phyloP scores from a whole-genome alignment of 352 stramenopile genomes.

The Phytophthora crassamura region DNA sequence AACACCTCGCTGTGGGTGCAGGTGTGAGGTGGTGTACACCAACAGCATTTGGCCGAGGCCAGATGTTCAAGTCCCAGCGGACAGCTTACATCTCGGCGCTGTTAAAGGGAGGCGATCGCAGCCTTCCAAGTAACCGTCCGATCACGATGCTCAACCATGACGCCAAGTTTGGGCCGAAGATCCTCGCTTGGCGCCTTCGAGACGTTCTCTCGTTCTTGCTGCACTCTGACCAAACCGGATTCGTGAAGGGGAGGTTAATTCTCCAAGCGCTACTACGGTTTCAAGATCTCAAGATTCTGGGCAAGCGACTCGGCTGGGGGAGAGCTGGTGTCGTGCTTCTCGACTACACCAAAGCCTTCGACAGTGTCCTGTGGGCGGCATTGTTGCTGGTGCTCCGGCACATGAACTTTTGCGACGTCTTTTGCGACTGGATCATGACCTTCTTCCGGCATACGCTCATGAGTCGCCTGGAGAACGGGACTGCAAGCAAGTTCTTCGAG shows the following conservation, averaged over 20 bases:
- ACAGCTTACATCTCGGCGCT: slow-evolving; percentile 17
- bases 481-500: slow-evolving; percentile 13
- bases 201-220: slow-evolving; percentile 1
- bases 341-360: slow-evolving; percentile 27
- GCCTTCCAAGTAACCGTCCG: slow-evolving; percentile 3
- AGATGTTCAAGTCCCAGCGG: slow-evolving; percentile 17
- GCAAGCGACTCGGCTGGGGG: neutral
- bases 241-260: slow-evolving; percentile 11
- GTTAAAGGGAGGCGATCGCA: slow-evolving; percentile 6
- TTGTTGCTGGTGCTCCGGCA: slow-evolving; percentile 13
- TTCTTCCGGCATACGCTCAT: slow-evolving; percentile 20
- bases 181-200: slow-evolving; percentile 1
- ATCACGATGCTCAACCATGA: slow-evolving; percentile 28
- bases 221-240: slow-evolving; percentile 12
- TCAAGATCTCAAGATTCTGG: slow-evolving; percentile 19
- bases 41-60: slow-evolving; percentile 3
- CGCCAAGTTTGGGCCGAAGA: slow-evolving; percentile 27
- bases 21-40: slow-evolving; percentile 20
- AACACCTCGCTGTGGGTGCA: slow-evolving; percentile 1
- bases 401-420: slow-evolving; percentile 6
- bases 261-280: slow-evolving; percentile 12
- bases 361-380: slow-evolving; percentile 23
- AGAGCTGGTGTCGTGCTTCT: slow-evolving; percentile 12
- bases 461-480: slow-evolving; percentile 17
- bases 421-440: slow-evolving; percentile 9